These are phyloP conservation scores for Ganoderma sp. DNA, from an alignment of 1,284 basidiomycete genomes.

Conservation along the genomic window DNA sequence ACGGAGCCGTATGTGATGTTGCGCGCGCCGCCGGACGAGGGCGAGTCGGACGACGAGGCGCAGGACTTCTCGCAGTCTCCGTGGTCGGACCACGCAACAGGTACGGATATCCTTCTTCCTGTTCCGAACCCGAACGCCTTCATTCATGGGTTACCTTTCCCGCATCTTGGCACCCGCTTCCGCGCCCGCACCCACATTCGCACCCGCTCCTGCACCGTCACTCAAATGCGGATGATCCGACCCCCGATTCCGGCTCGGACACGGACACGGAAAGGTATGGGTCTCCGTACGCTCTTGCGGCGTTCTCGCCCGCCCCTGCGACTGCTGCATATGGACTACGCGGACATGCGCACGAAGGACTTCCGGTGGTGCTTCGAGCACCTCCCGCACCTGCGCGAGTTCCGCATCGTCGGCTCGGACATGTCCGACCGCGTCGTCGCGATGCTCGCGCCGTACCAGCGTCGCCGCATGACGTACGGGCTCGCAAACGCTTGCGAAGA, in stretches of 20 bases:
- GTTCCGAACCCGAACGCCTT: background rate
- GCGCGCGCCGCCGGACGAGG: conserved; percentile 47
- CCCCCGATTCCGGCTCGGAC: background rate
- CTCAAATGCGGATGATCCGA: background rate
- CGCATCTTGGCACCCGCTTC: background rate
- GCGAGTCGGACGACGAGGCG: conserved; percentile 75
- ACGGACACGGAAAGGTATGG: conserved; percentile 56
- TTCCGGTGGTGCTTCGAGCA: conserved; percentile 69
- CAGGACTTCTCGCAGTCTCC: conserved; percentile 75
- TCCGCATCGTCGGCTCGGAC: conserved; percentile 76
- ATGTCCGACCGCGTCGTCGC: conserved; percentile 74
- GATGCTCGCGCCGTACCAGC: conserved; percentile 54
- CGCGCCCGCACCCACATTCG: too few species aligned
- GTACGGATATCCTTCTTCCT: background rate
- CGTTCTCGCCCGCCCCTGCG: conserved; percentile 64
- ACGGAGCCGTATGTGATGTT: conserved; percentile 33
- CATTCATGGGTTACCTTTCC: background rate
- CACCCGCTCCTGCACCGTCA: background rate
- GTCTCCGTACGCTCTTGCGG: conserved; percentile 65
- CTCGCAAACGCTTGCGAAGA: conserved; percentile 16
- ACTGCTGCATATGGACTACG: conserved; percentile 75
- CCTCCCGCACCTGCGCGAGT: conserved; percentile 58
- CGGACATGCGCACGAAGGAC: conserved; percentile 80
- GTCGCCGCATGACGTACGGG: conserved; percentile 22
- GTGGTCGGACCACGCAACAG: conserved; percentile 72